Base-by-base conservation (phyloP, 176 grass and related monocot genomes). In the Ensete ventricosum region DNA sequence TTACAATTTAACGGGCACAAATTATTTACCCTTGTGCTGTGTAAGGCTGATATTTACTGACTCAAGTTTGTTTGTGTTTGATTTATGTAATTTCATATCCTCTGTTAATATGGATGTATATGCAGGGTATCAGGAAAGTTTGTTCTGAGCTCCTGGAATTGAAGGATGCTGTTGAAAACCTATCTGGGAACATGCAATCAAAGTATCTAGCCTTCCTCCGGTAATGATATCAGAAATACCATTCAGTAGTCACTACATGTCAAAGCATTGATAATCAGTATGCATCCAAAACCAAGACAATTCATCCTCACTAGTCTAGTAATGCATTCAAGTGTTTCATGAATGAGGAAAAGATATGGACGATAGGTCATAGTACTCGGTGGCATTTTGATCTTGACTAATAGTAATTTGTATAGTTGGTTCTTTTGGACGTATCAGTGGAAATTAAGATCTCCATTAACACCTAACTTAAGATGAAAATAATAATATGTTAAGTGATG, bases 81-180 rank as follows among this genome's bases (percentile, higher is more conserved):
- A 26, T 65, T 65, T 9, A 65, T 74, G 8, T 34, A 23, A 55
- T 16, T 52, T 63, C 11, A 24, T 9, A 24, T 3, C 43, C 11
- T 24, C 21, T 52, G 19, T 51, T 64, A 10, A 52, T 49, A 64
- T 76, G 54, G 43, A 49, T 77, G 19, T 51, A 52, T 52, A 52
- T 79, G 55, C 86, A 98, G 95, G 90, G 90, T 21, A 93, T 98
- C 74, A 85, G 90, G 78, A 90, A 91, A 77, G 84, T 91, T 52
- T 98, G 90, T 84, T 93, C 88, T 13, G 95, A 98, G 55, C 91
- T 93, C 50, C 73, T 98, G 82, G 95, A 98, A 73, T 55, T 98
- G 60, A 98, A 98, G 78, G 95, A 98, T 82, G 95, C 95, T n/a
- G 87, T 98, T n/a, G 95, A 98, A 74, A 93, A 93, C 34, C 60